Percentiles rank a stretch among this genome's conserved stretches.
phyloP scores from a whole-genome alignment of 2,329 filamentous ascomycete genomes.

The Ceratocystis eucalypticola region DNA sequence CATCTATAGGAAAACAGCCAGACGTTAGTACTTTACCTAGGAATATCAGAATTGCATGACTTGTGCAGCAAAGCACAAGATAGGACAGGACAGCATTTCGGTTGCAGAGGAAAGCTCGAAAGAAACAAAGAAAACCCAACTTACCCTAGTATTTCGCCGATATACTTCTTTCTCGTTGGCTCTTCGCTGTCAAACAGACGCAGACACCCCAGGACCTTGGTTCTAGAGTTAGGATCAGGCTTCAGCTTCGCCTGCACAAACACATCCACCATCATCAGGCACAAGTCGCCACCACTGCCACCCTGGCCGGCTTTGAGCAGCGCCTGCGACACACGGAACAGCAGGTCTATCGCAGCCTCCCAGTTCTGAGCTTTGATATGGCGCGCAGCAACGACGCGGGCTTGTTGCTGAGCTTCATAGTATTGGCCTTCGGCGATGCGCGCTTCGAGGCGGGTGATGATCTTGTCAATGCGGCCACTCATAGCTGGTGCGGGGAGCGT shows the following conservation, averaged over 20 bases:
- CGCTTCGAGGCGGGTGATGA: constrained; percentile 57
- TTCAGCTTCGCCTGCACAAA: constrained; percentile 76
- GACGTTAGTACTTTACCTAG: not conserved
- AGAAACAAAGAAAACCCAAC: constrained; percentile 24
- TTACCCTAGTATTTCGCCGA: constrained; percentile 67
- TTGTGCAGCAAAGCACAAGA: not conserved
- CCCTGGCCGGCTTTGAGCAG: constrained; percentile 87
- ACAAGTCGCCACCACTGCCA: constrained; percentile 81
- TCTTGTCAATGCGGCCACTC: constrained; percentile 40
- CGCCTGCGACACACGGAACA: constrained; percentile 70
- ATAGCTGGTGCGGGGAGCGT: constrained; percentile 4
- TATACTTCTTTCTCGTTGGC: constrained; percentile 84
- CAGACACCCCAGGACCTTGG: constrained; percentile 62
- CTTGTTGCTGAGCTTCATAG: constrained; percentile 98
- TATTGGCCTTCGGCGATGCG: constrained; percentile 84
- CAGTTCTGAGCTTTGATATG: constrained; percentile 85
- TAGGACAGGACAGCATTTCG: too few species aligned
- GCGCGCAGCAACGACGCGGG: constrained; percentile 83
- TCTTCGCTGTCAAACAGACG: constrained; percentile 70
- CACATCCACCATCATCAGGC: constrained; percentile 75
- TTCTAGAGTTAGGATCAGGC: constrained; percentile 61
- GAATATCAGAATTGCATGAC: not conserved
- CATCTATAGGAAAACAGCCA: constrained; percentile 35
- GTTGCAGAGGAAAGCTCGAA: not conserved
- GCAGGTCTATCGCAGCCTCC: constrained; percentile 70